Base-by-base conservation (phyloP, 1,284 basidiomycete species). In the Sparassis latifolia region DNA sequence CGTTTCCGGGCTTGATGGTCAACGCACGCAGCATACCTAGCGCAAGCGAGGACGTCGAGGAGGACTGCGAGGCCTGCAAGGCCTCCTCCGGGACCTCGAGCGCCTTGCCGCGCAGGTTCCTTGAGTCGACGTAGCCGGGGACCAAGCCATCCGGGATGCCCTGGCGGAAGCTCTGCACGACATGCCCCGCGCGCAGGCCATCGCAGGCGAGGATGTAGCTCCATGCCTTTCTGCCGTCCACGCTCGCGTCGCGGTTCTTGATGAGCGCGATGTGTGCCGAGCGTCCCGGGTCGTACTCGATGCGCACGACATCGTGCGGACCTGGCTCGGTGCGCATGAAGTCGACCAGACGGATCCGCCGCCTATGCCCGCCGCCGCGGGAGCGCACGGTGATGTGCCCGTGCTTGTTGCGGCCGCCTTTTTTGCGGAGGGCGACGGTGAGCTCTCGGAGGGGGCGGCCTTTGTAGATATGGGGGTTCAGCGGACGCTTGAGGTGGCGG, bases 251-350 rank as follows among this genome's bases (percentile, higher is more conserved):
- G 52, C 84, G 75, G 64, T 77, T 82, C 61, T 78, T 76, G 57
- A 98, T 65, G 48, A 99, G 78, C 1, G 96, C 96, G 62, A 99
- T 95, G 68, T 99, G 97, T 3, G 91, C 92, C 42, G 86, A 90
- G 46, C 96, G 79, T 33, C 91, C 90, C 0, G 96, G 96, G 73
- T 99, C 96, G 67, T 97, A 99, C 70, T 99, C 96, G 61, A 99
- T 90, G 42, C 95, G 82, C 10, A 96, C 78, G 42, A 98, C 94
- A 58, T 92, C 86, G 65, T 93, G 90, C 41, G 86, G 75, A 5
- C 96, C 96, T 0, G 80, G 69, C 55, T 86, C 83, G 45, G 70
- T 71, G 46, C 92, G 82, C 72, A 79, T 77, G 65, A 97, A 99
- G 70, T 99, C 97, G 52, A 99, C 74, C 41, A 86, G 75, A 31